phyloP scores from a whole-genome alignment of 768 basidiomycete genomes.

The Auricularia sp. region DNA sequence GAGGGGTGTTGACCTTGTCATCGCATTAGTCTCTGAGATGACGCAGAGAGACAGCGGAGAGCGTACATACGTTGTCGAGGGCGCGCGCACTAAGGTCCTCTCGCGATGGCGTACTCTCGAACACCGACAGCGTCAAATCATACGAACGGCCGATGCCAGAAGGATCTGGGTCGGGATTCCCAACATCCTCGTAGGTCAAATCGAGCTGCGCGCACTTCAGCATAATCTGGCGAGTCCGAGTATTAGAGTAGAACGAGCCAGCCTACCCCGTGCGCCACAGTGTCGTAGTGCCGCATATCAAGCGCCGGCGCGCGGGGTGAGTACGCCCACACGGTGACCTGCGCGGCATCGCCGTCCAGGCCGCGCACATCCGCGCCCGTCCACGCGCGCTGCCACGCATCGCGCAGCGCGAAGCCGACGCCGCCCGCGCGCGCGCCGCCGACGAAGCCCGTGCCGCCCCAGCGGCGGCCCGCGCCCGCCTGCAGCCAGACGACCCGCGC shows the following conservation, averaged over 20 bases:
- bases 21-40: background rate
- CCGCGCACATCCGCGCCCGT: background rate
- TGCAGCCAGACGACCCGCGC: background rate
- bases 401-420: background rate
- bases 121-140: background rate
- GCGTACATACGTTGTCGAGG: background rate
- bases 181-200: background rate
- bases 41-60: too few relatives aligned
- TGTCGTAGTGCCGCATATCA: conserved; percentile 1
- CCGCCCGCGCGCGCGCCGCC: background rate
- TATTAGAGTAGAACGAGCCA: too few relatives aligned
- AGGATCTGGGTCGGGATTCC: background rate
- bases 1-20: background rate
- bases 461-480: background rate
- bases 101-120: background rate
- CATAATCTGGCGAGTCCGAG: background rate
- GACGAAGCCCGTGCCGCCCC: background rate
- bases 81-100: background rate
- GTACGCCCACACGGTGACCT: background rate
- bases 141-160: background rate
- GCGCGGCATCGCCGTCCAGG: background rate
- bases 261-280: background rate
- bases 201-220: background rate
- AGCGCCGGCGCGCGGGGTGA: background rate
- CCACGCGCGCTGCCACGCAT: background rate